Conservation (phyloP, 2,329 filamentous ascomycete genomes). For the Colletotrichum gigasporum region DNA sequence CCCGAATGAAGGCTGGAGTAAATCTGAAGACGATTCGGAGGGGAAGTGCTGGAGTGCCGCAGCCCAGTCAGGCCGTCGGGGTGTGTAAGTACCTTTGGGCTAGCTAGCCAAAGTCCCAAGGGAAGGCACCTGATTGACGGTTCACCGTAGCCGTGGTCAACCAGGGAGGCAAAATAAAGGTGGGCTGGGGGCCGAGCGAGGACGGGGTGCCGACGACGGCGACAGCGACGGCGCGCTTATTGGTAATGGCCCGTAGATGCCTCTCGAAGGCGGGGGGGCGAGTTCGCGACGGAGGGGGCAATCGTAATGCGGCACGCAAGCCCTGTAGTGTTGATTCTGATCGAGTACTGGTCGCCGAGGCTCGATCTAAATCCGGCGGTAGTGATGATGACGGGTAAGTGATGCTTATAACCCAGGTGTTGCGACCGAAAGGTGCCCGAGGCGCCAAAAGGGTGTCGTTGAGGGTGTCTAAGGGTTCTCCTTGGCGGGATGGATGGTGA, state of each 20-base stretch:
- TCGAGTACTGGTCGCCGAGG: background rate
- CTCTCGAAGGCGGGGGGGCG: constrained; percentile 13
- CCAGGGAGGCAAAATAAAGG: constrained; percentile 28
- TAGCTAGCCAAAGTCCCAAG: too few relatives aligned
- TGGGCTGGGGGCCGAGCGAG: constrained; percentile 25
- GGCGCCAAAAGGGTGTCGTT: background rate
- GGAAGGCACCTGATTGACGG: background rate
- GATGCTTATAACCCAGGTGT: background rate
- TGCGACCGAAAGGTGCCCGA: constrained; percentile 1
- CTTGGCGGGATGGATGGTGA: background rate
- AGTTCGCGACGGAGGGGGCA: constrained; percentile 1
- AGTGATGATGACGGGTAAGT: constrained; percentile 16
- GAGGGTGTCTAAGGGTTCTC: background rate
- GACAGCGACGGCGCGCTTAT: constrained; percentile 11
- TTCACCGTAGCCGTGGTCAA: constrained; percentile 12
- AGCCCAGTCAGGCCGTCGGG: background rate
- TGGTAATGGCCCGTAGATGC: constrained; percentile 27
- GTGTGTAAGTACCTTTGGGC: background rate
- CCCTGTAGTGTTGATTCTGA: background rate
- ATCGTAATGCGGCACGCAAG: background rate
- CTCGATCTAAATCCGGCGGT: constrained; percentile 8
- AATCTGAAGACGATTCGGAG: background rate
- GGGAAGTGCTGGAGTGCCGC: background rate
- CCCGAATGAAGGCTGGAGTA: background rate
- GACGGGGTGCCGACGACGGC: constrained; percentile 11